phyloP scores from a whole-genome alignment of 192 early-diverging fungal species.

The Dimargaris xerosporica region DNA sequence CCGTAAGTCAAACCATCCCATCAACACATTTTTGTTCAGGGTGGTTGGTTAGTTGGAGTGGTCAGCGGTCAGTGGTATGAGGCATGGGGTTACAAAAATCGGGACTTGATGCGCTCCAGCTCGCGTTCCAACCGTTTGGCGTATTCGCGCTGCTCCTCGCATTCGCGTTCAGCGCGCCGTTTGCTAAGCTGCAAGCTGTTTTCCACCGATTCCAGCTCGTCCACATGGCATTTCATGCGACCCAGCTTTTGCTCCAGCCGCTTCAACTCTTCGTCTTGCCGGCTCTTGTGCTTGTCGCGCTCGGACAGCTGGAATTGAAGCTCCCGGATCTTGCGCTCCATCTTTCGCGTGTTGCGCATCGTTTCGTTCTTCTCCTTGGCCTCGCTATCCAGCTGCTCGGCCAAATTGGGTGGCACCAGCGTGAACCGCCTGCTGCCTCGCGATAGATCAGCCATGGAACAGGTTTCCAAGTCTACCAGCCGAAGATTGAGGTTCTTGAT shows the following conservation, averaged over 20 bases:
- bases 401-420: slow-evolving; percentile 43
- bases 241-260: slow-evolving; percentile 55
- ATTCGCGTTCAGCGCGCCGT: slow-evolving; percentile 53
- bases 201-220: slow-evolving; percentile 37
- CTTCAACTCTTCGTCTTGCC: slow-evolving; percentile 48
- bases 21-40: too few relatives aligned
- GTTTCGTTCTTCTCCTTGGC: slow-evolving; percentile 48
- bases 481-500: slow-evolving; percentile 64
- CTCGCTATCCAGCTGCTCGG: slow-evolving; percentile 38
- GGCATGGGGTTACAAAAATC: slow-evolving; percentile 1
- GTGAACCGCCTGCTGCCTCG: slow-evolving; percentile 38
- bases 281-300: slow-evolving; percentile 51
- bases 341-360: slow-evolving; percentile 35
- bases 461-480: slow-evolving; percentile 60
- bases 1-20: too few relatives aligned
- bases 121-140: slow-evolving; percentile 7
- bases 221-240: slow-evolving; percentile 42
- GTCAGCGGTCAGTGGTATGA: too few relatives aligned
- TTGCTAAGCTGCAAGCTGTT: slow-evolving; percentile 44
- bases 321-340: slow-evolving; percentile 67
- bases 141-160: slow-evolving; percentile 31
- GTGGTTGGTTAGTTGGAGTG: too few relatives aligned
- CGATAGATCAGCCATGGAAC: slow-evolving; percentile 39
- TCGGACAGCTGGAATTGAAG: slow-evolving; percentile 75
- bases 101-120: slow-evolving; percentile 3